A percentile compares a stretch with the other conserved stretches of the same genome.
phyloP scores from a whole-genome alignment of 2,329 filamentous ascomycete genomes.

The Fusarium torulosum region DNA sequence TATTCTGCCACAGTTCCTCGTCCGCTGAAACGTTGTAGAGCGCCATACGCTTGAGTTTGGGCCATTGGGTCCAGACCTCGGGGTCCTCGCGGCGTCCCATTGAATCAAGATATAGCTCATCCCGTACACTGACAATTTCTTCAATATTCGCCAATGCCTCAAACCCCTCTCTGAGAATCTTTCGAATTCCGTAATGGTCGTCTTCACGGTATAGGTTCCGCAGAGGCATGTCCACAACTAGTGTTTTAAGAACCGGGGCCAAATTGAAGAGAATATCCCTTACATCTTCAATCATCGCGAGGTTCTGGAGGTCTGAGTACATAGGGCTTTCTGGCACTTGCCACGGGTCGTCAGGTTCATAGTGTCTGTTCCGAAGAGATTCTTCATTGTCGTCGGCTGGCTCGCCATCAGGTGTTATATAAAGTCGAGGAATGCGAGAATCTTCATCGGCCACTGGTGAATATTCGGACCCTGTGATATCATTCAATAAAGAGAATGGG shows the following conservation, averaged over 20 bases:
- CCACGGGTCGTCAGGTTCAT: background rate
- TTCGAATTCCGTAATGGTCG: background rate
- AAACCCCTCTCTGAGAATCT: slow-evolving; percentile 30
- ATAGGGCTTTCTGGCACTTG: too few relatives aligned
- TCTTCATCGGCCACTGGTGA: too few relatives aligned
- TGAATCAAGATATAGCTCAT: slow-evolving; percentile 33
- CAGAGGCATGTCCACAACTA: slow-evolving; percentile 45
- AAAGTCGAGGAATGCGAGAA: too few relatives aligned
- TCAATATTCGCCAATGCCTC: slow-evolving; percentile 41
- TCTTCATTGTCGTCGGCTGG: background rate
- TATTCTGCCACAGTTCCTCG: background rate
- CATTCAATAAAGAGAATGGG: background rate
- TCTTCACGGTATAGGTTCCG: slow-evolving; percentile 8
- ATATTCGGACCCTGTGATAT: background rate
- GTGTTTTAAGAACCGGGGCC: slow-evolving; percentile 18
- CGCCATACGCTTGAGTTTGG: slow-evolving; percentile 37
- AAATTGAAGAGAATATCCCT: slow-evolving; percentile 18
- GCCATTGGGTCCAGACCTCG: slow-evolving; percentile 38
- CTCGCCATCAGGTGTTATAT: too few relatives aligned
- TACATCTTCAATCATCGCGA: background rate
- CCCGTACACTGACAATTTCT: slow-evolving; percentile 43
- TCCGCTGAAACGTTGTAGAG: slow-evolving; percentile 19
- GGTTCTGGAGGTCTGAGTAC: background rate
- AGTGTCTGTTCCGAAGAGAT: too few relatives aligned
- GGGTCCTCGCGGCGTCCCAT: background rate